Conservation (phyloP, 495 filamentous ascomycete genomes). For the Articulospora tetracladia region DNA sequence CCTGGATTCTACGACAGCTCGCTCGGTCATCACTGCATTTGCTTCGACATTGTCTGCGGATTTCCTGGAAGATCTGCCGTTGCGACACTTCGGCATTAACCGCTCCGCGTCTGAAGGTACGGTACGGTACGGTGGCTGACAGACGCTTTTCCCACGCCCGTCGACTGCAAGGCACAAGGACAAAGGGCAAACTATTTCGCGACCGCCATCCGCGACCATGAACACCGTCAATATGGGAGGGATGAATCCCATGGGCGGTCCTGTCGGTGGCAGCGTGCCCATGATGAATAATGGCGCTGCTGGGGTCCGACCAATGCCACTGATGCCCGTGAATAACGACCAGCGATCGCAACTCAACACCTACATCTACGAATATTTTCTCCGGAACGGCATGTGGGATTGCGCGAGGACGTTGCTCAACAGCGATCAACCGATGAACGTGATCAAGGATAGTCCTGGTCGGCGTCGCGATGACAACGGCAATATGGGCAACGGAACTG, state of each 20-base stretch:
- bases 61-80: constrained; percentile 8
- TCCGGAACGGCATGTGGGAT: constrained; percentile 76
- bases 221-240: constrained; percentile 68
- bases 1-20: background rate
- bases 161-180: constrained; percentile 5
- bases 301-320: constrained; percentile 24
- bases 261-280: constrained; percentile 58
- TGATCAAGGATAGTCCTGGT: constrained; percentile 54
- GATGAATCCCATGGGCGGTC: constrained; percentile 62
- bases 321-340: constrained; percentile 25
- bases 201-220: constrained; percentile 44
- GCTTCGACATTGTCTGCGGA: background rate
- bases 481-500: constrained; percentile 73
- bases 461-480: constrained; percentile 60
- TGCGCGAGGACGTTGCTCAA: constrained; percentile 70
- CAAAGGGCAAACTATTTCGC: constrained; percentile 18
- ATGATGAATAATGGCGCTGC: constrained; percentile 65
- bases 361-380: constrained; percentile 96
- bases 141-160: constrained; percentile 8
- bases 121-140: constrained; percentile 27
- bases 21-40: background rate
- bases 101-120: constrained; percentile 24
- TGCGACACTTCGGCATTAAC: constrained; percentile 22
- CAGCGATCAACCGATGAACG: constrained; percentile 53
- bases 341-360: constrained; percentile 63